Evolutionary conservation across 441 rosid species (phyloP).

Genomic region (Gossypium laxum): DNA sequence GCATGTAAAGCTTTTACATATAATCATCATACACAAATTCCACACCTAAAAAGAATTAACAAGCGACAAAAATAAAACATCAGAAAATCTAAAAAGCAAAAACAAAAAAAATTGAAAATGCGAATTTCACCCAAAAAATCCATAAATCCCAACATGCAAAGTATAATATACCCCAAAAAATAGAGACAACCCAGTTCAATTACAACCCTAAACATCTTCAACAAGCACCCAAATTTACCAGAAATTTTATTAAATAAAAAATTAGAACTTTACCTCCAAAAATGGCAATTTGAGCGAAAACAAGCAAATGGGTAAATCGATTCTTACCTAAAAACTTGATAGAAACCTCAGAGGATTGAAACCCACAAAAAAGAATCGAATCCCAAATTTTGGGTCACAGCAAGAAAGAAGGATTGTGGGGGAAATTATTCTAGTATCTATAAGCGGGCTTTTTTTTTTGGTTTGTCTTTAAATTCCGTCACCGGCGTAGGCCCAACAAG

Average conservation of each 20-base stretch:
- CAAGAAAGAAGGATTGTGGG: constrained; percentile 1
- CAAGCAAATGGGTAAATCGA: constrained; percentile 6
- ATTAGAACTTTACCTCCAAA: constrained; percentile 8
- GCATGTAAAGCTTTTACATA: neutral
- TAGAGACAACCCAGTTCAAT: constrained; percentile 16
- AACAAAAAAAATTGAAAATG: neutral
- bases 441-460: neutral
- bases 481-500: constrained; percentile 26
- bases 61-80: neutral
- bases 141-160: neutral
- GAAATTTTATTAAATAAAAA: neutral
- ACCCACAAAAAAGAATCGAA: constrained; percentile 15
- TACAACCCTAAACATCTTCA: constrained; percentile 9
- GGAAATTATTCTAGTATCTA: neutral
- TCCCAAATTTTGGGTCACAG: constrained; percentile 14
- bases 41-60: neutral
- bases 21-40: neutral
- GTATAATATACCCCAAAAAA: neutral
- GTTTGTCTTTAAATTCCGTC: constrained; percentile 20
- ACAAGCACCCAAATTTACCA: constrained; percentile 6
- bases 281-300: constrained; percentile 1
- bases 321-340: constrained; percentile 27
- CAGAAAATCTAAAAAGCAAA: neutral
- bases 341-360: constrained; percentile 18
- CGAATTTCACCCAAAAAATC: neutral